phyloP scores from a whole-genome alignment of 805 yeast species.

The Pichia kluyveri region DNA sequence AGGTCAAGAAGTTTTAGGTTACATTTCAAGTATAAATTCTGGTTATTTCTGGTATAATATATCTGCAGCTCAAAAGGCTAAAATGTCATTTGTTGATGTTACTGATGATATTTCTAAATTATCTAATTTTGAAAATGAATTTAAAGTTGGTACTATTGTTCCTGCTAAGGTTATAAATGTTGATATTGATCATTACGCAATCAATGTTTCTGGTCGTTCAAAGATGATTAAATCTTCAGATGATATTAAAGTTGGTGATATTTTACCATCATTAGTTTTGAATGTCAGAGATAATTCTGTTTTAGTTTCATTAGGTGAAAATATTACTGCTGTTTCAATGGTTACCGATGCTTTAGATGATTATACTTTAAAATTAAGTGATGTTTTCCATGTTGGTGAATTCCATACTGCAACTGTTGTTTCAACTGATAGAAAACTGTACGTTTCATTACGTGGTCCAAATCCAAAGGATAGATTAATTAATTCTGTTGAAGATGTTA shows the following conservation, averaged over 20 bases:
- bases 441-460: constrained; percentile 53
- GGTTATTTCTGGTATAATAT: constrained; percentile 62
- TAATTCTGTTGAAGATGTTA: constrained; percentile 41
- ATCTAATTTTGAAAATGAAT: constrained; percentile 42
- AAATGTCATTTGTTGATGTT: constrained; percentile 55
- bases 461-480: constrained; percentile 45
- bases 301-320: constrained; percentile 59
- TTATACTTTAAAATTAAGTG: constrained; percentile 44
- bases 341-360: constrained; percentile 73
- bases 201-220: constrained; percentile 33
- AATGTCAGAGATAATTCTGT: constrained; percentile 52
- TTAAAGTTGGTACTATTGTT: constrained; percentile 67
- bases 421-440: constrained; percentile 45
- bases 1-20: constrained; percentile 49
- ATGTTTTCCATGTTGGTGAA: constrained; percentile 40
- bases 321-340: constrained; percentile 53
- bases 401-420: constrained; percentile 49
- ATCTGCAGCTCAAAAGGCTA: constrained; percentile 60
- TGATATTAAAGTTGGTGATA: constrained; percentile 46
- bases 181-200: constrained; percentile 41
- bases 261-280: constrained; percentile 53
- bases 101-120: constrained; percentile 42
- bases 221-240: constrained; percentile 31
- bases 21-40: constrained; percentile 52
- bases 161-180: constrained; percentile 44